These are phyloP conservation scores for Kalaharituber pfeilii DNA, from an alignment of 2,329 filamentous ascomycete species.

Conservation along the genomic window DNA sequence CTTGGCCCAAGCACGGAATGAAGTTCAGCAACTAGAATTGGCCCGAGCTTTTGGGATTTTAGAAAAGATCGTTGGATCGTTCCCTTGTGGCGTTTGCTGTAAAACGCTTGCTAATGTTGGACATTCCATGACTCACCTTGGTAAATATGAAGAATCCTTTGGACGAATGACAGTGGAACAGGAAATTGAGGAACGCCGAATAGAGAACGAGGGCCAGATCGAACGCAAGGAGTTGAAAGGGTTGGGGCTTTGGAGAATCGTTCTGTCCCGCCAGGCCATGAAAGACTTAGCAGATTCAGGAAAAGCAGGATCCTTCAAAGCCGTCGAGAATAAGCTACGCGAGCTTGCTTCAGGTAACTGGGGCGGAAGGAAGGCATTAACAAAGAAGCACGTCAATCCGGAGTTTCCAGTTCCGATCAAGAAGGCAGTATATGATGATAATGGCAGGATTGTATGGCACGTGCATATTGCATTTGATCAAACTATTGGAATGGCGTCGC, in stretches of 20 bases:
- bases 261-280: slow-evolving; percentile 4
- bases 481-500: slow-evolving; percentile 3
- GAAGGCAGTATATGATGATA: slow-evolving; percentile 7
- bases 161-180: background rate
- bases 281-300: background rate
- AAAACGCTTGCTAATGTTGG: background rate
- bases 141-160: background rate
- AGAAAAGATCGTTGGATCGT: background rate
- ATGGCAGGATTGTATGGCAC: slow-evolving; percentile 18
- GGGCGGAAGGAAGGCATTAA: slow-evolving; percentile 11
- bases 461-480: slow-evolving; percentile 18
- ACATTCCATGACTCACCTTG: too few species aligned
- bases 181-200: background rate
- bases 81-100: slow-evolving; percentile 1
- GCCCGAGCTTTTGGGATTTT: slow-evolving; percentile 1
- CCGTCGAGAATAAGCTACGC: slow-evolving; percentile 13
- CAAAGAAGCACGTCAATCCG: slow-evolving; percentile 5
- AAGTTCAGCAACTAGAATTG: background rate
- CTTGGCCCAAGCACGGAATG: background rate
- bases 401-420: slow-evolving; percentile 11
- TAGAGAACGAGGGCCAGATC: background rate
- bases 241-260: slow-evolving; percentile 4
- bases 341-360: slow-evolving; percentile 19
- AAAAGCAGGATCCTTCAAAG: background rate
- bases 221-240: background rate